These are phyloP conservation scores for Ceratocystis variospora DNA, from an alignment of 2,329 filamentous ascomycete genomes.

Conservation along the genomic window DNA sequence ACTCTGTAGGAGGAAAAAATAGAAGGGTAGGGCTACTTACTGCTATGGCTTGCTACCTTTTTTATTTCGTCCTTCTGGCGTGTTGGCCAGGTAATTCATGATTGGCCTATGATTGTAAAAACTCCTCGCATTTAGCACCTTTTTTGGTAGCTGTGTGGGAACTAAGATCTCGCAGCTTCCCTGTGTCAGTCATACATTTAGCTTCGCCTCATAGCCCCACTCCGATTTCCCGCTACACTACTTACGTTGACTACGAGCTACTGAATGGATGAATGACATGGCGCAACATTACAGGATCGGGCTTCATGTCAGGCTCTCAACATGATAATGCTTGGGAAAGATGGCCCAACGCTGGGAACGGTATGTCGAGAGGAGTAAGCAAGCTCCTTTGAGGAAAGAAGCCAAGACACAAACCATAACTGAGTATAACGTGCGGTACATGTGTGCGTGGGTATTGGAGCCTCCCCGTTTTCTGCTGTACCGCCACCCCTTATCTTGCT, in stretches of 20 bases:
- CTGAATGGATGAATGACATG: neutral
- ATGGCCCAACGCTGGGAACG: neutral
- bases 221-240: neutral
- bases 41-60: neutral
- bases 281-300: neutral
- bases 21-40: neutral
- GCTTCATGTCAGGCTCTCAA: neutral
- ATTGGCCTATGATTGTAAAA: neutral
- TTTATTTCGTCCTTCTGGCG: neutral
- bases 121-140: neutral
- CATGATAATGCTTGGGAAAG: neutral
- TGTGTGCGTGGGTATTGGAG: too few species aligned
- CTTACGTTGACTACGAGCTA: neutral
- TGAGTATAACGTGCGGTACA: neutral
- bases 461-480: neutral
- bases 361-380: neutral
- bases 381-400: neutral
- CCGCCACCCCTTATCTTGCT: neutral
- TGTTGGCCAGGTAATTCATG: neutral
- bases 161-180: neutral
- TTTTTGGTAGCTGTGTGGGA: neutral
- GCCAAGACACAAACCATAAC: neutral
- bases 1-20: slow-evolving; percentile 1
- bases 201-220: neutral
- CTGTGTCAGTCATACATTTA: neutral